phyloP scores from a whole-genome alignment of 371 early-diverging fungal species.

The Syncephalastrum contaminatum region DNA sequence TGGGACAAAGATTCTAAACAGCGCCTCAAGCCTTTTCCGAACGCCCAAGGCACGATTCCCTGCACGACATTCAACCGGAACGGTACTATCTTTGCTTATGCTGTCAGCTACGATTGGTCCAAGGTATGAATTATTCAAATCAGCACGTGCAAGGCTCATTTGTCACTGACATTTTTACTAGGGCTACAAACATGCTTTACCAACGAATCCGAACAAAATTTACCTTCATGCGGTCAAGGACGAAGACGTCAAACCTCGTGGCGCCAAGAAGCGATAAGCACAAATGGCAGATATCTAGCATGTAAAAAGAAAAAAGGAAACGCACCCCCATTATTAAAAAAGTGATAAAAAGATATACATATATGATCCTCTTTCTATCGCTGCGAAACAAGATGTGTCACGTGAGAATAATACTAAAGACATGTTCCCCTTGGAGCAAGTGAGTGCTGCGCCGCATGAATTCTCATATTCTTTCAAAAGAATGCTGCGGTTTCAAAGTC shows the following conservation, averaged over 20 bases:
- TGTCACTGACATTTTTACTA: conserved; percentile 12
- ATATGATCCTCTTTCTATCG: no score
- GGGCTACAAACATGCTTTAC: conserved; percentile 55
- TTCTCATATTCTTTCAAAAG: no score
- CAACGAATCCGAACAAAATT: conserved; percentile 58
- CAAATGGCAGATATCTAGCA: no score
- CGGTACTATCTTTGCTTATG: conserved; percentile 92
- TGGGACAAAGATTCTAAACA: conserved; percentile 91
- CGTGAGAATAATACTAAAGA: no score
- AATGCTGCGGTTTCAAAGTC: no score
- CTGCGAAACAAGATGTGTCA: no score
- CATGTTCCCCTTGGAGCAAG: no score
- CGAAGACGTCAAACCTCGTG: conserved; percentile 78
- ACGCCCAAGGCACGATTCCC: conserved; percentile 68
- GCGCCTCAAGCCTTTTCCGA: conserved; percentile 66
- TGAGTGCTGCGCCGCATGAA: no score
- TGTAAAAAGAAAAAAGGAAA: no score
- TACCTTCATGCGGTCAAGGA: conserved; percentile 76
- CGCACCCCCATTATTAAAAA: no score
- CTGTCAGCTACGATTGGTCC: conserved; percentile 95
- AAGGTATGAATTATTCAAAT: conserved; percentile 54
- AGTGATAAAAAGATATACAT: no score
- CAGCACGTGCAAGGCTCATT: neutral
- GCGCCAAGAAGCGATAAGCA: conserved; percentile 53
- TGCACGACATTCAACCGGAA: conserved; percentile 81